Evolutionary conservation across 345 rosid genomes (phyloP).

Genomic region (Salix brachista): DNA sequence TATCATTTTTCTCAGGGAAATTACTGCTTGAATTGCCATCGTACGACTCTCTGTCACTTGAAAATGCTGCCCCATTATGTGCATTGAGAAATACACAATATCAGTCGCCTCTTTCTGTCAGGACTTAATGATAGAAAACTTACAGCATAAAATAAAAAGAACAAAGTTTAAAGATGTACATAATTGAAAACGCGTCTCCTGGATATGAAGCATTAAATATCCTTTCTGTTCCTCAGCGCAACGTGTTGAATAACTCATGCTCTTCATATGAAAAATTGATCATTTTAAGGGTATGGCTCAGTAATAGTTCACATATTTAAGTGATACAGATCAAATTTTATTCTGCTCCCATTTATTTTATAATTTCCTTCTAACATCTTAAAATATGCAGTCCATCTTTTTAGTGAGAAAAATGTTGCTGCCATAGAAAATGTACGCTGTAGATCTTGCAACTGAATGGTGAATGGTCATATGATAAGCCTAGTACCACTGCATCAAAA

Average conservation of each 20-base stretch:
- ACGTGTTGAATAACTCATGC: neutral
- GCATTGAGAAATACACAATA: conserved; percentile 93
- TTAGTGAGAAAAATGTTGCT: neutral
- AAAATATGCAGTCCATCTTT: neutral
- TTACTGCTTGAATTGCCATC: conserved; percentile 45
- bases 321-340: neutral
- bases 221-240: neutral
- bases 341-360: neutral
- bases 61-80: conserved; percentile 93
- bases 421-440: neutral
- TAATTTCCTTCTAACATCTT: neutral
- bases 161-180: neutral
- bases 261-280: neutral
- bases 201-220: neutral
- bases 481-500: conserved; percentile 85
- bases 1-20: conserved; percentile 29
- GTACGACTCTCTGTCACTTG: conserved; percentile 41
- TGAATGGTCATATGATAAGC: neutral
- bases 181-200: neutral
- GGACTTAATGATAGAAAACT: conserved; percentile 44
- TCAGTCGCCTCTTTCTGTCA: conserved; percentile 83
- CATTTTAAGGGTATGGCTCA: neutral
- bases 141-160: neutral
- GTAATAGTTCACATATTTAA: neutral
- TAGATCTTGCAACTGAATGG: neutral